Percentiles rank a stretch among this genome's conserved stretches.
Conservation (phyloP, 768 basidiomycete genomes). For the Pleurotus platypus region DNA sequence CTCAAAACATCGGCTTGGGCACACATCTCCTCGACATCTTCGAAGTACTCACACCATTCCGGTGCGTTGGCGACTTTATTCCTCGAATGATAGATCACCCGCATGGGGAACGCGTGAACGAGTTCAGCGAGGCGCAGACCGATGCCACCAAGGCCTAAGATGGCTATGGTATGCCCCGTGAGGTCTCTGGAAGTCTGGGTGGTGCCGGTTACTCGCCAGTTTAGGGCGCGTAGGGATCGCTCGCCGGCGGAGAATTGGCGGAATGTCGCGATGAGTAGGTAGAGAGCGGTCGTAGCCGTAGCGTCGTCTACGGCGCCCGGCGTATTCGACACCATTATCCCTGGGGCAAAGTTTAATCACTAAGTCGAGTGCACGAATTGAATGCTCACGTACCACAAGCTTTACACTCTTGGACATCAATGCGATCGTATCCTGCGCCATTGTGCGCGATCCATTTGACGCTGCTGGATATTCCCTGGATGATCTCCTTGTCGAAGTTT, state of each 20-base stretch:
- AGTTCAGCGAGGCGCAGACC: conserved; percentile 69
- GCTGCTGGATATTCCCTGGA: conserved; percentile 57
- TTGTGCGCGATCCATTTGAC: conserved; percentile 91
- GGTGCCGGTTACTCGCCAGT: conserved; percentile 57
- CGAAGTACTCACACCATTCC: conserved; percentile 73
- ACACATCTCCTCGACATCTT: conserved; percentile 60
- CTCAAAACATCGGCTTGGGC: conserved; percentile 77
- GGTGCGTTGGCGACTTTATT: conserved; percentile 56
- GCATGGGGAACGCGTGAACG: conserved; percentile 83
- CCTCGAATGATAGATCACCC: conserved; percentile 77
- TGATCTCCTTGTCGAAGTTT: conserved; percentile 75
- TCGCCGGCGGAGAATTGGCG: conserved; percentile 73
- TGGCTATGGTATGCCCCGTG: conserved; percentile 64
- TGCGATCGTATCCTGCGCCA: conserved; percentile 89
- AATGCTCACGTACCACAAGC: conserved; percentile 46
- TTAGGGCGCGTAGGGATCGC: conserved; percentile 46
- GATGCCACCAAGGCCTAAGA: conserved; percentile 78
- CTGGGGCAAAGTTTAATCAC: conserved; percentile 25
- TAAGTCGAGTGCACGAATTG: not conserved
- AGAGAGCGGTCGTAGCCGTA: conserved; percentile 85
- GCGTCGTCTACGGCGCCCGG: conserved; percentile 89
- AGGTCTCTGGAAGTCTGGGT: conserved; percentile 56
- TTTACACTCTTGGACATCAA: conserved; percentile 74
- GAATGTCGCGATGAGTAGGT: conserved; percentile 73
- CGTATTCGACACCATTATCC: conserved; percentile 82